Percentiles rank a stretch among this genome's conserved stretches.
phyloP scores from a whole-genome alignment of 768 basidiomycete species.

The Lactifluus rugatus region DNA sequence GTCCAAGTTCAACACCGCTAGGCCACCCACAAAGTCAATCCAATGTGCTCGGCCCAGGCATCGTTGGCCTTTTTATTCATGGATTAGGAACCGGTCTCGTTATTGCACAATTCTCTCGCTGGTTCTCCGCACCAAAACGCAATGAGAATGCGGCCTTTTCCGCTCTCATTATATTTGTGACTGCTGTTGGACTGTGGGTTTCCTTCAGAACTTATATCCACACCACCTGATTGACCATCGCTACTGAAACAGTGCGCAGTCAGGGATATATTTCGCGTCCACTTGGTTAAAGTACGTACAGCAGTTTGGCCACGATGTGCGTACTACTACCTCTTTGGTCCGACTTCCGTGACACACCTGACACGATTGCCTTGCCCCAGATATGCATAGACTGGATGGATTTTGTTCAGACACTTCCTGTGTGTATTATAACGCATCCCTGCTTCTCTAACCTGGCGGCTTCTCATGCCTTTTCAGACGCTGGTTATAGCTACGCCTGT shows the following conservation, averaged over 20 bases:
- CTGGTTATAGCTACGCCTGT: neutral
- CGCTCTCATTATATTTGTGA: neutral
- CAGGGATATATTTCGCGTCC: neutral
- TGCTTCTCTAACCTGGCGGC: neutral
- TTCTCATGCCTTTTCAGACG: neutral
- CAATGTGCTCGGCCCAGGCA: neutral
- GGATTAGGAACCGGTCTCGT: conserved; percentile 5
- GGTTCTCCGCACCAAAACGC: neutral
- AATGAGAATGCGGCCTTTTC: neutral
- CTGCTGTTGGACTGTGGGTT: conserved; percentile 5
- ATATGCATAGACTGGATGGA: neutral
- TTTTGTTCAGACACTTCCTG: neutral
- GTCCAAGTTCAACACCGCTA: neutral
- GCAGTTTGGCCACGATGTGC: neutral
- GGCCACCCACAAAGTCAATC: neutral
- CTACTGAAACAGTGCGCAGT: neutral
- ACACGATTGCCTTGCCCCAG: neutral
- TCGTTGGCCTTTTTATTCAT: neutral
- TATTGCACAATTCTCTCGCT: conserved; percentile 2
- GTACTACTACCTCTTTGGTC: neutral
- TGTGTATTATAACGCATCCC: neutral
- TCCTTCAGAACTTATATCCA: too few relatives aligned
- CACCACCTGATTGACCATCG: neutral
- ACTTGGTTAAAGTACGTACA: neutral
- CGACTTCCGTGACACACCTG: neutral